A percentile compares a stretch with the other conserved stretches of the same genome.
phyloP scores from a whole-genome alignment of 495 filamentous ascomycete genomes.

The Lichina pygmaea region DNA sequence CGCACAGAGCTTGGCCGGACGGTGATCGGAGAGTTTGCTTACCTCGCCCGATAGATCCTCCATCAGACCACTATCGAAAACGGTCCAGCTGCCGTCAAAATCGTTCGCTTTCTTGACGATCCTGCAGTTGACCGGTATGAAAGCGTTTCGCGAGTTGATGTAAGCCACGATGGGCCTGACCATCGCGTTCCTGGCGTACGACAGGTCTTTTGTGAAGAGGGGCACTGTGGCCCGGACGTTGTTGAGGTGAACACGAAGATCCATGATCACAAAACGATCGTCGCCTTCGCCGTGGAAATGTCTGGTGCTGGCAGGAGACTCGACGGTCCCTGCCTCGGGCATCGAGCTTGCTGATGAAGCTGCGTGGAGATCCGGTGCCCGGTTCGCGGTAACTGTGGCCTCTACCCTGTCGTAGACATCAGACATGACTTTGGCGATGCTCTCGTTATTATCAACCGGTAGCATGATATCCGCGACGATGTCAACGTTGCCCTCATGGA shows the following conservation, averaged over 20 bases:
- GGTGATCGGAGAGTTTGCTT: constrained; percentile 5
- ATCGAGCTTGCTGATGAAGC: background rate
- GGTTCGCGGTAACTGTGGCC: constrained; percentile 51
- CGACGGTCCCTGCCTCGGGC: background rate
- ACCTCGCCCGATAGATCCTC: constrained; percentile 81
- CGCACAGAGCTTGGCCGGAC: background rate
- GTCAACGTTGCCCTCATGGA: constrained; percentile 84
- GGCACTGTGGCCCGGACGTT: constrained; percentile 78
- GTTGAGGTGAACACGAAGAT: constrained; percentile 72
- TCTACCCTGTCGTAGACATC: constrained; percentile 89
- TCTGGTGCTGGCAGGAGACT: background rate
- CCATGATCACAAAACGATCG: constrained; percentile 61
- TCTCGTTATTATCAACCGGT: constrained; percentile 59
- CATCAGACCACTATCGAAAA: constrained; percentile 84
- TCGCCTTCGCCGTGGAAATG: constrained; percentile 12
- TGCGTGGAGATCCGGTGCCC: constrained; percentile 8
- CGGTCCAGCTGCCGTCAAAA: constrained; percentile 89
- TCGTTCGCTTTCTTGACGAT: constrained; percentile 68
- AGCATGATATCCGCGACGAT: constrained; percentile 91
- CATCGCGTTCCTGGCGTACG: constrained; percentile 86
- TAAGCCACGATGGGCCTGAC: constrained; percentile 96
- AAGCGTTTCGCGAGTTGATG: constrained; percentile 78
- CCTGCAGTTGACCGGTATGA: constrained; percentile 84
- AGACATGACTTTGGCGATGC: constrained; percentile 71
- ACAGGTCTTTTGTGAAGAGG: constrained; percentile 68